Evolutionary conservation across 2,329 filamentous ascomycete species (phyloP), one percentile per base, ranked within the genome.

Genomic region (Emmonsiellopsis sp.): DNA sequence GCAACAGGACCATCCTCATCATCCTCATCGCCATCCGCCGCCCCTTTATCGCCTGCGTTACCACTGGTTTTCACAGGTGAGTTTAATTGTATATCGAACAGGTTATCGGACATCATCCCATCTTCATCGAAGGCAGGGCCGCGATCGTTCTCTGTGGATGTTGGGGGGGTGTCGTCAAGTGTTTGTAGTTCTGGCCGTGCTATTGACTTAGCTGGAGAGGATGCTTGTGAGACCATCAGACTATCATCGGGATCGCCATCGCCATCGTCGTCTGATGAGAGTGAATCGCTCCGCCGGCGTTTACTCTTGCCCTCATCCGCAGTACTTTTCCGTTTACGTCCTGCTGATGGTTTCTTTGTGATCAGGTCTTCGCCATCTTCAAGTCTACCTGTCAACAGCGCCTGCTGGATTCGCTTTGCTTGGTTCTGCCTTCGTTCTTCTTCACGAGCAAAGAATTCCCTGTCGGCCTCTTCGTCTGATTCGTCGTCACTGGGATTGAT

Each of bases 401-500:
- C 74, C 49, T 75, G 73, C 53, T 73, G 72, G 54, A 81, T 74
- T 13, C 73, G 71, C 34, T 73, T 68, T 32, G 70, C 70, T 50
- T 78, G 79, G 47, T 78, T 78, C 58, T 81, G 77, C 48, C 87
- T 76, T 55, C 85, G 76, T 58, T 78, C 73, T 67, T 85, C 83
- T 70, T 96, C 91, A 13, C 81, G 77, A 2, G 79, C 83, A 69
- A 92, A 96, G 70, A 96, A 96, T 17, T 80, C 82, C 21, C 66
- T 74, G 69, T 87, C 81, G 53, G 82, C 80, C 46, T 90, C 88
- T 36, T 80, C 83, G 63, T 95, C 89, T n/a, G 80, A 85, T 60
- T 95, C 90, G 51, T 97, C 93, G 65, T 97, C 93, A 60, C 86
- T 89, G 39, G 85, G 84, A 54, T 86, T 81, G 49, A 98, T 86